Base-by-base conservation (phyloP, 129 eudicot genomes). In the Heracleum sosnowskyi region DNA sequence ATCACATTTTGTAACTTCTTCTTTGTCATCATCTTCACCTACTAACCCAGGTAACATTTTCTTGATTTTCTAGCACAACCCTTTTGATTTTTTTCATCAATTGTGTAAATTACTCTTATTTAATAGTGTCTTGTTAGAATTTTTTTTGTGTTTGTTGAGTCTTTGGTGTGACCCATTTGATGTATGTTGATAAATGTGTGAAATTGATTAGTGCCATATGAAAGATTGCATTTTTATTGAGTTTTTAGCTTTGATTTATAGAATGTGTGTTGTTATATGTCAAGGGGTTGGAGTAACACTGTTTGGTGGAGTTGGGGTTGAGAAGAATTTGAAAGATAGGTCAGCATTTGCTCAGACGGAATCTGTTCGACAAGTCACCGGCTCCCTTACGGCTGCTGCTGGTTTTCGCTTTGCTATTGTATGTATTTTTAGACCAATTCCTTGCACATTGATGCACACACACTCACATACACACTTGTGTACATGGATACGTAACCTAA, bases 331-430 rank as follows among this genome's bases (percentile, higher is more conserved):
- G 10, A 66, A 84, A 12, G 81, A 79, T 45, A 26, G 84, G 47
- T 46, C 77, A 18, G 81, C 85, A 24, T 75, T 83, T 28, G 75
- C 79, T 11, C 89, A 60, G 62, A 88, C 91, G 1, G 83, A 78
- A 57, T 97, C 98, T 68, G 97, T 87, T 74, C 91, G 93, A 41
- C 90, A 88, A 4, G 62, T 94, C 62, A 90, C 88, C 16, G 98
- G 98, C 34, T 94, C 84, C 1, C 79, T 94, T 69, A 86, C 84
- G 0, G 84, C 87, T 74, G 85, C 97, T 45, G 85, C 90, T 84
- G 96, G 97, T 28, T 85, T 89, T 75, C 89, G 88, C 34, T 94
- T 94, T 79, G 98, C 97, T 51, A 79, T 94, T 78, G 98, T 94
- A 36, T 76, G 84, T 78, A 77, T 28, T 63, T 64, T 1, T 16